These are phyloP conservation scores for Penicillium rolfsii DNA, from an alignment of 2,329 filamentous ascomycete genomes.

Conservation along the genomic window DNA sequence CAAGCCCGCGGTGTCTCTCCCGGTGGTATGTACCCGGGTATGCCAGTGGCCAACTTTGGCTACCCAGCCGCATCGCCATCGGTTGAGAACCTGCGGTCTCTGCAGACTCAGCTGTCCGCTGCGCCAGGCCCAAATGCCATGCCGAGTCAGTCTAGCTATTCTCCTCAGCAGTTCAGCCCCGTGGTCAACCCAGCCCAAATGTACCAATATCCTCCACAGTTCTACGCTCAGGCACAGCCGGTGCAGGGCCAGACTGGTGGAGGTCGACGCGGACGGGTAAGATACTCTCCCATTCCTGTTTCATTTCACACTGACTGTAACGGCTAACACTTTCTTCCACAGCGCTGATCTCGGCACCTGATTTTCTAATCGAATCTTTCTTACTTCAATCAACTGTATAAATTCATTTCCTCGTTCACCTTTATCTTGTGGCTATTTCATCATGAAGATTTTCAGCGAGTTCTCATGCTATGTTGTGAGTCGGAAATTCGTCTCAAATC, in stretches of 20 bases:
- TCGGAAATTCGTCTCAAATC: constrained; percentile 28
- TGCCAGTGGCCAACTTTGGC: constrained; percentile 50
- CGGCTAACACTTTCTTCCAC: constrained; percentile 19
- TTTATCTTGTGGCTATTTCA: constrained; percentile 22
- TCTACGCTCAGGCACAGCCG: constrained; percentile 50
- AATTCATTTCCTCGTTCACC: constrained; percentile 32
- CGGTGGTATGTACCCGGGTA: constrained; percentile 50
- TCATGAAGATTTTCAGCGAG: constrained; percentile 37
- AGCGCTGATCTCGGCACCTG: constrained; percentile 40
- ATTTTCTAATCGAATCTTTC: constrained; percentile 38
- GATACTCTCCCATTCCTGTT: constrained; percentile 26
- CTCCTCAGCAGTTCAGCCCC: constrained; percentile 51
- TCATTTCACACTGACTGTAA: neutral
- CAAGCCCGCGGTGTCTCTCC: constrained; percentile 49
- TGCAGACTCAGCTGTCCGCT: constrained; percentile 45
- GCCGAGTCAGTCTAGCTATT: constrained; percentile 53
- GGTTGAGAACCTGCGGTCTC: constrained; percentile 45
- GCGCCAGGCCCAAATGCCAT: constrained; percentile 46
- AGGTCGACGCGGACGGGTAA: constrained; percentile 59
- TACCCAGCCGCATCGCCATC: constrained; percentile 48
- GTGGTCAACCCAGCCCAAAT: constrained; percentile 49
- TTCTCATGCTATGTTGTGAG: constrained; percentile 38
- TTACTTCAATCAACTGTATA: constrained; percentile 42
- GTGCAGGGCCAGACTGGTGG: constrained; percentile 50
- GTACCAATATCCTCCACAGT: constrained; percentile 59